Conservation (phyloP, 305 asterid species). For the Fraxinus xanthoxyloides region DNA sequence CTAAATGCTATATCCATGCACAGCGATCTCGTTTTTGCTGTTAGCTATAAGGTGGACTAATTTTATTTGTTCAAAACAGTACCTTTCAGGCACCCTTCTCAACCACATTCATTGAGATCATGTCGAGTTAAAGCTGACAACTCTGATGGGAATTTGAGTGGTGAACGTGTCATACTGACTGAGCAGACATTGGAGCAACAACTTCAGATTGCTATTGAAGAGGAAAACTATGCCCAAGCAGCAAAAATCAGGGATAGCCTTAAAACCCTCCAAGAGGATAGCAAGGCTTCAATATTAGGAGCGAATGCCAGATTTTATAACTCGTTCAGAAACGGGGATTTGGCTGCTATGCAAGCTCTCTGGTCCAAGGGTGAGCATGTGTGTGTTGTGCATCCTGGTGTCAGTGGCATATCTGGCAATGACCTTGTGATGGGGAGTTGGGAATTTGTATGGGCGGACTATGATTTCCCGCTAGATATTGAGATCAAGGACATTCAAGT, state of each 20-base stretch:
- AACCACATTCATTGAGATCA: constrained; percentile 31
- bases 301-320: constrained; percentile 80
- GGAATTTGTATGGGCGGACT: constrained; percentile 91
- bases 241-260: constrained; percentile 93
- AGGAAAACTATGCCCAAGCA: constrained; percentile 81
- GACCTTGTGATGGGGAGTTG: constrained; percentile 98
- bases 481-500: constrained; percentile 80
- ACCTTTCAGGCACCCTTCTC: constrained; percentile 44
- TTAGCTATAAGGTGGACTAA: constrained; percentile 27
- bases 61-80: constrained; percentile 53
- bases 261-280: constrained; percentile 76
- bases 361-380: constrained; percentile 82
- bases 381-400: constrained; percentile 95
- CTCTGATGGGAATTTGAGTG: constrained; percentile 68
- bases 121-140: constrained; percentile 71
- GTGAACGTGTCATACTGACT: constrained; percentile 70
- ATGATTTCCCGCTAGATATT: constrained; percentile 80
- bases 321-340: constrained; percentile 73
- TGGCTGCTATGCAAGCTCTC: constrained; percentile 79
- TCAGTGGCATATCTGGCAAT: constrained; percentile 88
- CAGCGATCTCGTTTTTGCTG: neutral
- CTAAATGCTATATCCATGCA: neutral
- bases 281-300: constrained; percentile 76
- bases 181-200: constrained; percentile 74
- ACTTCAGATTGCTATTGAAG: constrained; percentile 64